These are phyloP conservation scores for Globisporangium yorkense DNA, from an alignment of 352 stramenopile species.

Conservation along the genomic window DNA sequence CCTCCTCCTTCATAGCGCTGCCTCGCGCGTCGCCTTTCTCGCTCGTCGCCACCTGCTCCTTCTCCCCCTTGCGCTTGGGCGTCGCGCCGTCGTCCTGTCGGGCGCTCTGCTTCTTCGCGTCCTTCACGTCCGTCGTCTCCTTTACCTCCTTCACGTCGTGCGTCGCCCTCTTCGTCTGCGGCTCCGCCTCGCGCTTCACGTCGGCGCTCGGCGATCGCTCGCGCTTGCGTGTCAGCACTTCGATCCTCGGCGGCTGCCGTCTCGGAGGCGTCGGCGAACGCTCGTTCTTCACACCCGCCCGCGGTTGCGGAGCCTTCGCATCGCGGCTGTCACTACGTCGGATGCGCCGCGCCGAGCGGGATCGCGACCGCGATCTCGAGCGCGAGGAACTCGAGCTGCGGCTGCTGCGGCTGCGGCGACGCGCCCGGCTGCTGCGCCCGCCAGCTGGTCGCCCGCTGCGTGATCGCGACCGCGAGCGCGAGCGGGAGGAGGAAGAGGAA, in stretches of 20 bases:
- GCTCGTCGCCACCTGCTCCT: not conserved
- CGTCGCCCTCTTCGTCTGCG: constrained; percentile 3
- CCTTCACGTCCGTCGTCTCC: not conserved
- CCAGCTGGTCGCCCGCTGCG: not conserved
- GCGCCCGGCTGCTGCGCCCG: not conserved
- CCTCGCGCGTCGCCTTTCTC: not conserved
- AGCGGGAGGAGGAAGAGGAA: constrained; percentile 10
- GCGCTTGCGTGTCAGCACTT: constrained; percentile 9
- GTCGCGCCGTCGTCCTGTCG: not conserved
- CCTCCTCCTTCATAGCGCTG: not conserved
- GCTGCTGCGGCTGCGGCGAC: constrained; percentile 11
- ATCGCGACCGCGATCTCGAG: constrained; percentile 16
- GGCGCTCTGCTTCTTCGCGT: not conserved
- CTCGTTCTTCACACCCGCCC: not conserved
- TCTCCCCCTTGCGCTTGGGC: constrained; percentile 1
- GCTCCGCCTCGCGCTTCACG: constrained; percentile 4
- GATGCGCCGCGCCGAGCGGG: constrained; percentile 7
- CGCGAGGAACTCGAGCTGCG: constrained; percentile 7
- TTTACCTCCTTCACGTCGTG: not conserved
- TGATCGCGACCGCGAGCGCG: not conserved
- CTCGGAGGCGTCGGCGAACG: constrained; percentile 4
- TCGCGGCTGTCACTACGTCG: not conserved
- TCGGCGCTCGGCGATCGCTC: constrained; percentile 9
- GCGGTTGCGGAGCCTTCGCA: not conserved
- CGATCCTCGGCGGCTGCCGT: not conserved